A percentile compares a stretch with the other conserved stretches of the same genome.
Conservation (phyloP, 2,329 filamentous ascomycete species). For the Claviceps africana region DNA sequence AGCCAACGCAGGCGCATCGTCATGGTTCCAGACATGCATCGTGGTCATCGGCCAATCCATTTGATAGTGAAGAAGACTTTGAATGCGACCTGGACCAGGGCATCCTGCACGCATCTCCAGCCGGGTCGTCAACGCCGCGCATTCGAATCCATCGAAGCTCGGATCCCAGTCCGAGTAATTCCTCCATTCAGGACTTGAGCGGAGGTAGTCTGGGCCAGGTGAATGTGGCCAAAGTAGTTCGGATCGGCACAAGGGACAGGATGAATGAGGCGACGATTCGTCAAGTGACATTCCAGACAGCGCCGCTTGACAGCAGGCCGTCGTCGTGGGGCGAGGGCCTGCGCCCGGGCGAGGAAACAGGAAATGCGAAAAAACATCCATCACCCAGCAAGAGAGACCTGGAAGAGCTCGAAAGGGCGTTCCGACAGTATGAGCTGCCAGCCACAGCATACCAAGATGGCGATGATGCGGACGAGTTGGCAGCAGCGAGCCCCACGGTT, state of each 20-base stretch:
- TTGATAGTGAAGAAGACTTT: conserved; percentile 25
- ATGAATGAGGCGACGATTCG: background rate
- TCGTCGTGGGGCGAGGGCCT: background rate
- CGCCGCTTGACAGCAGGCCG: background rate
- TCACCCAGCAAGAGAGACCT: conserved; percentile 29
- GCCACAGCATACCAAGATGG: conserved; percentile 8
- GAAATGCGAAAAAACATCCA: conserved; percentile 28
- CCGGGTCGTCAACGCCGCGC: conserved; percentile 26
- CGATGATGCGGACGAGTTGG: conserved; percentile 20
- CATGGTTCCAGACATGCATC: background rate
- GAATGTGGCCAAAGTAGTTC: conserved; percentile 7
- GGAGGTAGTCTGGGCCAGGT: conserved; percentile 4
- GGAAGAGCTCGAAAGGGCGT: conserved; percentile 22
- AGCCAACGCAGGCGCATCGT: background rate
- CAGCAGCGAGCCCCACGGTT: conserved; percentile 2
- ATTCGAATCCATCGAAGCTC: conserved; percentile 7
- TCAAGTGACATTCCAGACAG: conserved; percentile 1
- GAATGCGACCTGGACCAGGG: conserved; percentile 25
- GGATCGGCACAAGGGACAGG: conserved; percentile 2
- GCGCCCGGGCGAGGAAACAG: conserved; percentile 2
- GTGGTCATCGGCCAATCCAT: conserved; percentile 10
- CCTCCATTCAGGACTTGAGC: background rate
- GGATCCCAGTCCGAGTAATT: background rate
- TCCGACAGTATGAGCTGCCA: conserved; percentile 18
- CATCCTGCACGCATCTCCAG: conserved; percentile 21